These are phyloP conservation scores for Candida albicans DNA, from an alignment of 1,139 yeast genomes.

Conservation along the genomic window DNA sequence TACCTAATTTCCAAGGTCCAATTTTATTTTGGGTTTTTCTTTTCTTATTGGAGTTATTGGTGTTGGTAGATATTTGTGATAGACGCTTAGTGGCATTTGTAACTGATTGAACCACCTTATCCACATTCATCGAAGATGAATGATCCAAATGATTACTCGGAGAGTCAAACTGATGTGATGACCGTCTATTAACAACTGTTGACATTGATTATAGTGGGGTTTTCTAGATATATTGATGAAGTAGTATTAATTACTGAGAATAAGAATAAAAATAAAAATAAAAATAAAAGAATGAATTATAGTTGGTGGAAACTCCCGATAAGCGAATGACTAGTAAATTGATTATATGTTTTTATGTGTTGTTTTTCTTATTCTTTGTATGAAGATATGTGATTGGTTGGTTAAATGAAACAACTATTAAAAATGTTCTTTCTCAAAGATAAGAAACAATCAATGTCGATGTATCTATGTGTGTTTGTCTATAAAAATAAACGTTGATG, in stretches of 20 bases:
- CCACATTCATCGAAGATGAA: constrained; percentile 37
- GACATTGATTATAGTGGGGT: constrained; percentile 1
- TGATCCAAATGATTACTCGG: constrained; percentile 10
- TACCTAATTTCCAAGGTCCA: constrained; percentile 97
- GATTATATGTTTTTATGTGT: neutral
- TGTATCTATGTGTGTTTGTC: no score
- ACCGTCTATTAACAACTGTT: constrained; percentile 7
- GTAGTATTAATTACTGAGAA: neutral
- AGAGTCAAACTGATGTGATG: constrained; percentile 5
- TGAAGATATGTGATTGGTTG: neutral
- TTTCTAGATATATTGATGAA: neutral
- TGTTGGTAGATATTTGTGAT: constrained; percentile 62
- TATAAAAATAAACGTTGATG: no score
- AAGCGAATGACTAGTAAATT: constrained; percentile 3
- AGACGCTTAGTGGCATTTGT: constrained; percentile 64
- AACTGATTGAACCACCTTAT: constrained; percentile 52
- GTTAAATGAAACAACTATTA: neutral
- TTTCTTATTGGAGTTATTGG: constrained; percentile 47
- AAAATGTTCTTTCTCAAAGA: no score
- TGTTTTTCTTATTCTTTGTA: no score
- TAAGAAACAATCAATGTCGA: no score
- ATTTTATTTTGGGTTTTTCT: constrained; percentile 67
- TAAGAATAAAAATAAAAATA: no score
- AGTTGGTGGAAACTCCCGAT: constrained; percentile 6
- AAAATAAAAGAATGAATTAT: constrained; percentile 10